Evolutionary conservation across 371 early-diverging fungal species (phyloP).

Genomic region (Smittium culicis): DNA sequence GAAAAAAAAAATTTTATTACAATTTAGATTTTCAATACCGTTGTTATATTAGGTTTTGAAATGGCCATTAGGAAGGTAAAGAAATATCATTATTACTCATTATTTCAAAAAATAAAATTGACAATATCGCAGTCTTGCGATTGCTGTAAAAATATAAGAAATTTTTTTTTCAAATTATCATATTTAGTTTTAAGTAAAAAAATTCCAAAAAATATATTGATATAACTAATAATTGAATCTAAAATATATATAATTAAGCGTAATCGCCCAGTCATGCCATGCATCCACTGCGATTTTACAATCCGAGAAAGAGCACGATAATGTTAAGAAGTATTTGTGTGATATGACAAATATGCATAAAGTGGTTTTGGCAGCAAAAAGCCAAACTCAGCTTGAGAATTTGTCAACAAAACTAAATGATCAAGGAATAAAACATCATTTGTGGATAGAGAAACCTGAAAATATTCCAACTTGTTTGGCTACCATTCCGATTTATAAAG

Average conservation of each 20-base stretch:
- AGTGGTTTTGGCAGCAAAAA: constrained; percentile 60
- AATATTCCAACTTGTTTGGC: constrained; percentile 70
- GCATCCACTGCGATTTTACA: constrained; percentile 60
- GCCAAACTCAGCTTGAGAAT: constrained; percentile 44
- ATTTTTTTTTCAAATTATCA: too few species aligned
- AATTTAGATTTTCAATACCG: too few species aligned
- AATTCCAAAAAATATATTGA: too few species aligned
- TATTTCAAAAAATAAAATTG: too few species aligned
- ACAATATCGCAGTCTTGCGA: too few species aligned
- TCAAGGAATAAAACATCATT: constrained; percentile 41
- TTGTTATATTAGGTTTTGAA: constrained; percentile 19
- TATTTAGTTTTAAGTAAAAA: too few species aligned
- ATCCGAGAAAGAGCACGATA: constrained; percentile 38
- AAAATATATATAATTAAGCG: constrained; percentile 29
- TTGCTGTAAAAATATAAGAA: too few species aligned
- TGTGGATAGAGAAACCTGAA: constrained; percentile 79
- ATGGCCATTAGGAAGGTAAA: constrained; percentile 70
- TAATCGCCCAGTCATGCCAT: constrained; percentile 78
- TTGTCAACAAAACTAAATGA: constrained; percentile 40
- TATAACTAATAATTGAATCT: not conserved
- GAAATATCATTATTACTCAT: not conserved
- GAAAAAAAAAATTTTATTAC: too few species aligned
- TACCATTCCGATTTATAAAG: constrained; percentile 48
- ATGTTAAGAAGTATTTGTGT: constrained; percentile 45
- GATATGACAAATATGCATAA: constrained; percentile 67